Base-by-base conservation (phyloP, 805 yeast genomes). In the Cyberlindnera saturnus region DNA sequence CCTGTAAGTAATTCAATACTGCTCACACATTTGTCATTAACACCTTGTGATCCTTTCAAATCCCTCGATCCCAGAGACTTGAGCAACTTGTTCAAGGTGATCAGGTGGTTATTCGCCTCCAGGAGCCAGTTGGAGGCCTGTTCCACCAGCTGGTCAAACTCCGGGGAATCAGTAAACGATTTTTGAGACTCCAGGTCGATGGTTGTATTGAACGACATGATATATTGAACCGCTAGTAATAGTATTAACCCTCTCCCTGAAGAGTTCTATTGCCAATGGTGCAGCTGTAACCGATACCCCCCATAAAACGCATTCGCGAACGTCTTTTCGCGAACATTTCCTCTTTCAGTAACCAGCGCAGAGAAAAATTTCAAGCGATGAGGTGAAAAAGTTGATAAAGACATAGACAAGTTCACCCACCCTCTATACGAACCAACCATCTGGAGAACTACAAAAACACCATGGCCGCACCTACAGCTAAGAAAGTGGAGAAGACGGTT, bases 71-170 rank as follows among this genome's bases (percentile, higher is more conserved):
- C 57, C 45, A 70, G 53, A 5, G 69, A 63, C 33, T 59, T 62
- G 32, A 76, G 61, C 36, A 73, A 67, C 46, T 77, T 77, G 41
- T 69, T 65, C 33, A 80, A 56, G 1, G 75, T 69, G 40, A 75
- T 73, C 18, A 79, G 64, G 38, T 72, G 67, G 28, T 79, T 75
- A 51, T 79, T 76, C 36, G 79, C 65, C 20, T 75, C 76, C 45
- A 79, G 74, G 17, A 80, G 55, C 14, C 65, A 63, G 29, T 67
- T 67, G 2, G 80, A 67, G 18, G 77, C 58, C 9, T 57, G 53
- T 39, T 77, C 77, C 17, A 70, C 64, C 14, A 69, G 55, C 6
- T 51, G 45, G 40, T 76, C 80, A 54, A 75, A 79, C 52, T 72
- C 79, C 3, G 84, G 82, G 19, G 74, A 67, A 54, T 78, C 77